These are phyloP conservation scores for Tephrocybe sp. DNA, from an alignment of 768 basidiomycete genomes.

Conservation along the genomic window DNA sequence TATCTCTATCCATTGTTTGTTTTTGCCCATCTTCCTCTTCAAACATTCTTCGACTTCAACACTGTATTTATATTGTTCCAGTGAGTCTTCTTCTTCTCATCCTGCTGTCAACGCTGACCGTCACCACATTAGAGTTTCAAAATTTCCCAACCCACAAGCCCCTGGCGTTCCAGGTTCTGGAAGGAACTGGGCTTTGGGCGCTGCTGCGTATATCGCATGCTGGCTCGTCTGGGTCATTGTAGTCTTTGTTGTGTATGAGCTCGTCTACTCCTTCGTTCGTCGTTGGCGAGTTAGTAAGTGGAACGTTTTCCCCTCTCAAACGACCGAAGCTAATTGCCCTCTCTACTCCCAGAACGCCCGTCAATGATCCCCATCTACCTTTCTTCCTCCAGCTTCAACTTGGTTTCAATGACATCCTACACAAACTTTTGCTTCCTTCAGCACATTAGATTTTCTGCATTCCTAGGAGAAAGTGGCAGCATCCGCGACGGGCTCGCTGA, in stretches of 20 bases:
- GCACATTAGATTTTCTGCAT: slow-evolving; percentile 72
- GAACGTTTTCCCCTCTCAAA: slow-evolving; percentile 8
- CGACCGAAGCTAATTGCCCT: slow-evolving; percentile 7
- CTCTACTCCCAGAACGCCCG: slow-evolving; percentile 62
- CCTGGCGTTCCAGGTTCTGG: slow-evolving; percentile 69
- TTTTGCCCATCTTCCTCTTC: slow-evolving; percentile 70
- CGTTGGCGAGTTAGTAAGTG: slow-evolving; percentile 80
- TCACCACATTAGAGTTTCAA: slow-evolving; percentile 54
- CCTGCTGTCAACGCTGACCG: slow-evolving; percentile 7
- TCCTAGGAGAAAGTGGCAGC: slow-evolving; percentile 48
- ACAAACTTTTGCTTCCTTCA: slow-evolving; percentile 82
- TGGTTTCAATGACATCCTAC: slow-evolving; percentile 76
- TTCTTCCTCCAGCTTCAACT: slow-evolving; percentile 73
- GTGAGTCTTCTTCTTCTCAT: slow-evolving; percentile 46
- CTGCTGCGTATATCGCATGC: slow-evolving; percentile 80
- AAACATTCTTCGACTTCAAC: slow-evolving; percentile 89
- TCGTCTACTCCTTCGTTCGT: slow-evolving; percentile 70
- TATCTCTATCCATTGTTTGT: slow-evolving; percentile 68
- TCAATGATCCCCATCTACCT: slow-evolving; percentile 80
- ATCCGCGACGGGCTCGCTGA: slow-evolving; percentile 63
- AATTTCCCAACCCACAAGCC: slow-evolving; percentile 67
- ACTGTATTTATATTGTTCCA: slow-evolving; percentile 79
- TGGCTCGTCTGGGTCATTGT: slow-evolving; percentile 74
- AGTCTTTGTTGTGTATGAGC: slow-evolving; percentile 74
- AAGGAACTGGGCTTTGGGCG: slow-evolving; percentile 78